Conservation (phyloP, 371 early-diverging fungal species). For the Syncephalastrum racemosum region DNA sequence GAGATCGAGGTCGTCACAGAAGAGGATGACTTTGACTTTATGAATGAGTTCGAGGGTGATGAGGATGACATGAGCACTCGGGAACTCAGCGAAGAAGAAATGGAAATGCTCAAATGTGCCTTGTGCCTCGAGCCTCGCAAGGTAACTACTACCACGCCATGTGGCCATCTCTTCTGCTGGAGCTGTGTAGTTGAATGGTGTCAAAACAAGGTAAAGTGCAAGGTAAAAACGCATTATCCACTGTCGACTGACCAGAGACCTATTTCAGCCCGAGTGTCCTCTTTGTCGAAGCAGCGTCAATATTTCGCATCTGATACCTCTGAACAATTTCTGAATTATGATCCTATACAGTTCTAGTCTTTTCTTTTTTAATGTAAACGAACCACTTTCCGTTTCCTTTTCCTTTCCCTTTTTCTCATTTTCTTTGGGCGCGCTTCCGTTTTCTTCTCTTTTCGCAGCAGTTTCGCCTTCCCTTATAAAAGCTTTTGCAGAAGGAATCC, state of each 20-base stretch:
- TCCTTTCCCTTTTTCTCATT: too few species aligned
- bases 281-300: constrained; percentile 77
- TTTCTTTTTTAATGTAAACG: too few species aligned
- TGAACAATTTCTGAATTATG: constrained; percentile 49
- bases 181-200: constrained; percentile 90
- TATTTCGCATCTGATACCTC: constrained; percentile 62
- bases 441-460: too few species aligned
- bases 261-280: constrained; percentile 76
- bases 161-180: constrained; percentile 96
- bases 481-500: too few species aligned
- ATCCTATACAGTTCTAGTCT: too few species aligned
- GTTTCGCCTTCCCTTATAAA: too few species aligned
- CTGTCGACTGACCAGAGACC: not conserved
- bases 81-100: constrained; percentile 39
- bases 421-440: too few species aligned
- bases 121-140: constrained; percentile 79
- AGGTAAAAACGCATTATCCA: not conserved
- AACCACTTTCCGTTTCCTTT: too few species aligned
- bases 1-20: constrained; percentile 15
- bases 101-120: constrained; percentile 69
- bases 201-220: constrained; percentile 68
- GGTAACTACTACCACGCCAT: constrained; percentile 80
- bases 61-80: constrained; percentile 23
- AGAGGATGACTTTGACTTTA: constrained; percentile 45
- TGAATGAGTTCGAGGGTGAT: constrained; percentile 34